Conservation (phyloP, 192 early-diverging fungal genomes). For the Rhizophlyctis rosea region DNA sequence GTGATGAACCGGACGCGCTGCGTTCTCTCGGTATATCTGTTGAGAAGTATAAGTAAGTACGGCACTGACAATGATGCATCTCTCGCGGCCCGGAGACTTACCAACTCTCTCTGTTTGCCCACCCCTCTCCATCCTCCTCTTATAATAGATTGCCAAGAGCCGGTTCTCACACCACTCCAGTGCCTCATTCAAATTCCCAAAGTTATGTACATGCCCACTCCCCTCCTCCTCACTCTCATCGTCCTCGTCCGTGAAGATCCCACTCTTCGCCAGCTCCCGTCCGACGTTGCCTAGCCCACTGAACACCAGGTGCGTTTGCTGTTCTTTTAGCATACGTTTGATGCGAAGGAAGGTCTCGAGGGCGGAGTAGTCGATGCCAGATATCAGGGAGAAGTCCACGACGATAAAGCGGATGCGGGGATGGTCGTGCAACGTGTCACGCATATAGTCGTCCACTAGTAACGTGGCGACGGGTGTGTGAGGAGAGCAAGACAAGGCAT, state of each 20-base stretch:
- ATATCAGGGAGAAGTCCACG: constrained; percentile 84
- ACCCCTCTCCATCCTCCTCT: constrained; percentile 24
- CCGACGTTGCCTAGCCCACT: constrained; percentile 55
- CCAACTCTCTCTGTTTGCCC: no score
- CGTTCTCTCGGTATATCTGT: no score
- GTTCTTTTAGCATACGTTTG: constrained; percentile 65
- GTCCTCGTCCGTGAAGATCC: constrained; percentile 58
- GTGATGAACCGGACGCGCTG: no score
- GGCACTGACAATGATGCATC: no score
- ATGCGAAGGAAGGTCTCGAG: constrained; percentile 87
- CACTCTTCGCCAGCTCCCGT: constrained; percentile 25
- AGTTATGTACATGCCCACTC: constrained; percentile 54
- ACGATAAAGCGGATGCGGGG: constrained; percentile 82
- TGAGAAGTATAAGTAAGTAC: no score
- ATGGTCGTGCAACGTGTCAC: constrained; percentile 30
- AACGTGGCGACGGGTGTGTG: no score
- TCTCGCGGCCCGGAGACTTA: no score
- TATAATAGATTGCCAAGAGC: constrained; percentile 71
- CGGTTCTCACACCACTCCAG: constrained; percentile 95
- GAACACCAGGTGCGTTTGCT: constrained; percentile 79
- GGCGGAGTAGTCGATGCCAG: constrained; percentile 74
- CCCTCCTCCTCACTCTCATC: constrained; percentile 43
- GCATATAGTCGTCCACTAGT: constrained; percentile 34
- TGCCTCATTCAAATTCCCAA: constrained; percentile 79
- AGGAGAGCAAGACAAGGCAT: not conserved